Conservation (phyloP, 495 filamentous ascomycete species). For the Daldinia vernicosa region DNA sequence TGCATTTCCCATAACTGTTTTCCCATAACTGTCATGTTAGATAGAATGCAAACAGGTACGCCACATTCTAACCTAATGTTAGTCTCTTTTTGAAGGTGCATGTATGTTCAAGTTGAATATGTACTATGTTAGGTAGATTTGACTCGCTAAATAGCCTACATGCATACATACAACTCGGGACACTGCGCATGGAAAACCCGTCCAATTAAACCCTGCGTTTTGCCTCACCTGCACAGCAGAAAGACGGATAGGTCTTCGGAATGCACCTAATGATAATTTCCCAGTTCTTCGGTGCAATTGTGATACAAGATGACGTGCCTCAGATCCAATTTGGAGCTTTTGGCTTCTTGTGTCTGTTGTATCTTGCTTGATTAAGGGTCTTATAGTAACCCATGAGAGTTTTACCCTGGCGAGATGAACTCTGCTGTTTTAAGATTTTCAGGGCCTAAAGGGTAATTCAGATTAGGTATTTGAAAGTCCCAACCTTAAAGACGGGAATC, state of each 20-base stretch:
- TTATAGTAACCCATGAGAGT: neutral
- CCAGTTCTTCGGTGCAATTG: conserved; percentile 19
- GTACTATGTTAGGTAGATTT: neutral
- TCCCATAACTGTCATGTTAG: neutral
- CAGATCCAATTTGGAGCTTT: conserved; percentile 20
- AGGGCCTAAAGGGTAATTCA: conserved; percentile 13
- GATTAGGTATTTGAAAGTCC: conserved; percentile 9
- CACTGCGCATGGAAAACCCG: conserved; percentile 22
- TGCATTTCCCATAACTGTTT: neutral
- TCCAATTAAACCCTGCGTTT: conserved; percentile 27
- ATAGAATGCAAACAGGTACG: neutral
- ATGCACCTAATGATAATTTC: conserved; percentile 16
- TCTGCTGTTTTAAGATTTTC: conserved; percentile 16
- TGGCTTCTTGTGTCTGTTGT: neutral
- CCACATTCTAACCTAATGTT: neutral
- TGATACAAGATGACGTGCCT: conserved; percentile 39
- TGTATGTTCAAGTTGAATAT: neutral
- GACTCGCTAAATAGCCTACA: neutral
- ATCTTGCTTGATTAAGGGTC: neutral
- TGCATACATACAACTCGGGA: conserved; percentile 5
- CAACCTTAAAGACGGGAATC: conserved; percentile 5
- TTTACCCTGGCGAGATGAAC: conserved; percentile 1
- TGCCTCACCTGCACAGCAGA: conserved; percentile 12
- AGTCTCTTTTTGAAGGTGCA: neutral
- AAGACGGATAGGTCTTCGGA: conserved; percentile 6